A percentile compares a stretch with the other conserved stretches of the same genome.
phyloP scores from a whole-genome alignment of 1,284 basidiomycete species.

The Pseudozyma sp. region DNA sequence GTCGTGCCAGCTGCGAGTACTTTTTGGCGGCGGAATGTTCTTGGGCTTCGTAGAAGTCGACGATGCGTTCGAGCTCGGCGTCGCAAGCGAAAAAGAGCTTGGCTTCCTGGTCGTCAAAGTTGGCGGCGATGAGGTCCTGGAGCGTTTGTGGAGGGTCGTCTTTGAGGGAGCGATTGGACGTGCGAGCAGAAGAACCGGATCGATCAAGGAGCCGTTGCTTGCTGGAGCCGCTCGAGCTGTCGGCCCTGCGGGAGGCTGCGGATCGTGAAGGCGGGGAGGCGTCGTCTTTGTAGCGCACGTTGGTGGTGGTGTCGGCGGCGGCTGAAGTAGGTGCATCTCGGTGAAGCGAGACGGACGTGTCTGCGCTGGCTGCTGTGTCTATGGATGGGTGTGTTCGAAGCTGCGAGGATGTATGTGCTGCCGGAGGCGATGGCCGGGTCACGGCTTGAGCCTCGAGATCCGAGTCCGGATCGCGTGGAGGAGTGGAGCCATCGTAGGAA shows the following conservation, averaged over 20 bases:
- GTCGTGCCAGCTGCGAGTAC: constrained; percentile 75
- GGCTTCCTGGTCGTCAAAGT: constrained; percentile 80
- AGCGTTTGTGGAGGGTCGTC: constrained; percentile 25
- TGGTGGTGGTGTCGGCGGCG: neutral
- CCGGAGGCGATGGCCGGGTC: neutral
- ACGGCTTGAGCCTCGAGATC: constrained; percentile 26
- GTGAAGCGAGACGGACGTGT: neutral
- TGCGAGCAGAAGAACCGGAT: constrained; percentile 13
- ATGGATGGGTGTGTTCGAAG: neutral
- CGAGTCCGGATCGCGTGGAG: neutral
- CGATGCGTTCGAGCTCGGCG: constrained; percentile 54
- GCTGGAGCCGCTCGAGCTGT: constrained; percentile 17
- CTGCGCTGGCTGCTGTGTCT: neutral
- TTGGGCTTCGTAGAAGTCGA: constrained; percentile 78
- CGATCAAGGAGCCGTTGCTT: constrained; percentile 13
- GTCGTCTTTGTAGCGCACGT: constrained; percentile 15
- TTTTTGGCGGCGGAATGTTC: constrained; percentile 77
- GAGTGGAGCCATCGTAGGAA: constrained; percentile 3
- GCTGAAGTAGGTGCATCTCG: neutral
- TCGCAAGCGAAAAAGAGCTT: constrained; percentile 70
- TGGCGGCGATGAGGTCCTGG: constrained; percentile 68
- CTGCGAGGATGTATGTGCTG: neutral
- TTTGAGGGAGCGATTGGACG: constrained; percentile 25
- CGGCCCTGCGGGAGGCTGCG: constrained; percentile 8
- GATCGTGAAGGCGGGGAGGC: neutral